Percentiles rank a stretch among this genome's conserved stretches.
Conservation (phyloP, 2,329 filamentous ascomycete species). For the Aspergillus sp. region DNA sequence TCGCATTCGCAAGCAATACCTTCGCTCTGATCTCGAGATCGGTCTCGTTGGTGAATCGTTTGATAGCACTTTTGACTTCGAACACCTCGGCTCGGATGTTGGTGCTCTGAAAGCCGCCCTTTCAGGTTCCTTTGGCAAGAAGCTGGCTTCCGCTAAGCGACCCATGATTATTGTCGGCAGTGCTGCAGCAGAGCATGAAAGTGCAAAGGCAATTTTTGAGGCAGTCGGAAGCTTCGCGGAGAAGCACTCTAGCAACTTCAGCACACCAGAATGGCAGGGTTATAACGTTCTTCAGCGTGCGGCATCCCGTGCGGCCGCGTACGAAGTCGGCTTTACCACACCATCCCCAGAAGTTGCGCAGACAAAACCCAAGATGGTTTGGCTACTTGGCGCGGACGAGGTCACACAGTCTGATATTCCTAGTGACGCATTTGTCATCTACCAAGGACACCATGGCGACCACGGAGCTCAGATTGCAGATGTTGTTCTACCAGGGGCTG, state of each 20-base stretch:
- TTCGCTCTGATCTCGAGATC: slow-evolving; percentile 90
- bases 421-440: slow-evolving; percentile 93
- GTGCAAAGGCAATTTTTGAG: slow-evolving; percentile 92
- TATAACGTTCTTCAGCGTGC: slow-evolving; percentile 96
- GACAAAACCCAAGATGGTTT: slow-evolving; percentile 90
- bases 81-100: slow-evolving; percentile 80
- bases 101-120: slow-evolving; percentile 82
- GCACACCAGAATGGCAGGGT: slow-evolving; percentile 89
- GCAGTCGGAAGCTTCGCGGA: slow-evolving; percentile 86
- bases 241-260: slow-evolving; percentile 86
- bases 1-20: slow-evolving; percentile 96
- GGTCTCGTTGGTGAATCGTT: slow-evolving; percentile 88
- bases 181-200: slow-evolving; percentile 83
- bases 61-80: slow-evolving; percentile 92
- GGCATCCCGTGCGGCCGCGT: slow-evolving; percentile 88
- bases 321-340: slow-evolving; percentile 90
- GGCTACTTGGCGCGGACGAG: slow-evolving; percentile 95
- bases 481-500: slow-evolving; percentile 86
- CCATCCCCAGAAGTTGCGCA: slow-evolving; percentile 78
- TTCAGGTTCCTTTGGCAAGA: slow-evolving; percentile 86
- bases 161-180: slow-evolving; percentile 98
- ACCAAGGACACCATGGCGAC: slow-evolving; percentile 98
- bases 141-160: slow-evolving; percentile 79
- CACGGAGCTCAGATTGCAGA: slow-evolving; percentile 89
- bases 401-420: slow-evolving; percentile 81